Evolutionary conservation across 192 early-diverging fungal genomes (phyloP).

Genomic region (Geranomyces michiganensis): DNA sequence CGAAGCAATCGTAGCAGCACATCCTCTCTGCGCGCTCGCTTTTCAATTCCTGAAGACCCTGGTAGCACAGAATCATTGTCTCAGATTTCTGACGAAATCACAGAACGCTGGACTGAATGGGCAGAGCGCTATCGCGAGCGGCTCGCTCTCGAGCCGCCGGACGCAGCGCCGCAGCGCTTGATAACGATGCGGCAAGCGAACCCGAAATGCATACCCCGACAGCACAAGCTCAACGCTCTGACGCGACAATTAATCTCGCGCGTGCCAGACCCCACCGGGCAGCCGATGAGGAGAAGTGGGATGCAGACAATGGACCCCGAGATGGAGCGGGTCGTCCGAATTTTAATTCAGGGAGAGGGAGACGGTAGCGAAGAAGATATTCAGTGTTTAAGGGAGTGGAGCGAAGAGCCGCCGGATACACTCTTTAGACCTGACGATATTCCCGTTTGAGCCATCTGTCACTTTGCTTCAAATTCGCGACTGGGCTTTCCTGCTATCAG

Average conservation of each 20-base stretch:
- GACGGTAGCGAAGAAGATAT: no score
- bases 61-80: background rate
- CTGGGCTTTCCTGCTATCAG: no score
- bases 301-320: no score
- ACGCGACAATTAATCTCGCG: background rate
- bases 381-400: no score
- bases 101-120: slow-evolving; percentile 17
- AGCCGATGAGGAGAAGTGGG: no score
- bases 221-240: background rate
- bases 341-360: no score
- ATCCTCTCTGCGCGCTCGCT: background rate
- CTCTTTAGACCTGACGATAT: no score
- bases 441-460: no score
- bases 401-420: no score
- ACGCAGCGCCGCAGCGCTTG: background rate
- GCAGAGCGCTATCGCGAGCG: background rate
- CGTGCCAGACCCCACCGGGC: background rate
- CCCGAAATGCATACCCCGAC: background rate
- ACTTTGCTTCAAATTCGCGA: no score
- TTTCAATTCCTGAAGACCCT: no score
- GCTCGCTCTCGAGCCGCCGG: slow-evolving; percentile 7
- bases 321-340: no score
- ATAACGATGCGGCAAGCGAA: background rate
- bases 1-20: slow-evolving; percentile 7
- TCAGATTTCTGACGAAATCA: slow-evolving; percentile 1